Evolutionary conservation across 345 rosid genomes (phyloP).

Genomic region (Laguncularia racemosa): DNA sequence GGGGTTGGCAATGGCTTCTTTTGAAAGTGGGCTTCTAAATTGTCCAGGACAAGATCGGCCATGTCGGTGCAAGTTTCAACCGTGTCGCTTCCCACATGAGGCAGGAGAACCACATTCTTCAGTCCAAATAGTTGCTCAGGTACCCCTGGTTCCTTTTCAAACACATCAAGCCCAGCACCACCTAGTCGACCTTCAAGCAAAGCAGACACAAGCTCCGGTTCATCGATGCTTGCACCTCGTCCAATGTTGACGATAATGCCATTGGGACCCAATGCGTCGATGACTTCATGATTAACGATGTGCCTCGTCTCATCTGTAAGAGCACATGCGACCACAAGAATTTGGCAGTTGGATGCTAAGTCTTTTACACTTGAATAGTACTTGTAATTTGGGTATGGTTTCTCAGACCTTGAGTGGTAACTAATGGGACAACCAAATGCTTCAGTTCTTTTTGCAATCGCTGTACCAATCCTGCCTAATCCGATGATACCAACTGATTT

Average conservation of each 20-base stretch:
- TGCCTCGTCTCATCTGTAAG: constrained; percentile 41
- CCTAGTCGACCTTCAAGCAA: constrained; percentile 49
- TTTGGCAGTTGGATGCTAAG: constrained; percentile 38
- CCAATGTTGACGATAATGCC: constrained; percentile 63
- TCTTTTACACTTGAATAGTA: constrained; percentile 33
- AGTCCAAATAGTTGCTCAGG: constrained; percentile 39
- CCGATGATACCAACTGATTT: constrained; percentile 58
- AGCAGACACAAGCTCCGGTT: constrained; percentile 54
- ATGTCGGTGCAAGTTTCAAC: constrained; percentile 41
- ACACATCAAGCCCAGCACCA: constrained; percentile 60
- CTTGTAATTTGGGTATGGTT: constrained; percentile 24
- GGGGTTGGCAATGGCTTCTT: constrained; percentile 33
- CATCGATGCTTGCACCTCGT: constrained; percentile 48
- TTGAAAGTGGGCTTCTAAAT: constrained; percentile 34
- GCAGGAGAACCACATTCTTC: constrained; percentile 48
- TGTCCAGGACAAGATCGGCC: constrained; percentile 38
- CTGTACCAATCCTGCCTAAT: constrained; percentile 50
- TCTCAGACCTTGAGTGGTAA: constrained; percentile 41
- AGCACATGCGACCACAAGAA: constrained; percentile 54
- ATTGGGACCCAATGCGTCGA: constrained; percentile 53
- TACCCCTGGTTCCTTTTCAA: constrained; percentile 47
- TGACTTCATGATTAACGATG: constrained; percentile 32
- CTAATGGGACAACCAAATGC: constrained; percentile 46
- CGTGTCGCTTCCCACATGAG: constrained; percentile 52
- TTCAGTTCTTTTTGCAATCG: constrained; percentile 54